Conservation (phyloP, 768 basidiomycete species). For the Epithele typhae region DNA sequence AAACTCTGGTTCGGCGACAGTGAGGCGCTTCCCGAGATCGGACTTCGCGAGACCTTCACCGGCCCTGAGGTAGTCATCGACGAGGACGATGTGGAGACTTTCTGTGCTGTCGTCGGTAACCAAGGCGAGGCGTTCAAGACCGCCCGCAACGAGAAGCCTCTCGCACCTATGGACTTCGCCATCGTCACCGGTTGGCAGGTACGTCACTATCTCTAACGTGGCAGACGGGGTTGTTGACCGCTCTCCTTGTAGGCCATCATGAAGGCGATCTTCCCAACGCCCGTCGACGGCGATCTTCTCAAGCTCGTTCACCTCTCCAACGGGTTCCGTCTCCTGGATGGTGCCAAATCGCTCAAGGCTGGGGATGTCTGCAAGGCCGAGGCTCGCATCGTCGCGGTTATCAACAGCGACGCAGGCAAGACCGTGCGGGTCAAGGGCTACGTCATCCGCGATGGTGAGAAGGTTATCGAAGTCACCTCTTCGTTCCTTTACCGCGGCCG, state of each 20-base stretch:
- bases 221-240: background rate
- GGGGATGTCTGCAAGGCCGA: conserved; percentile 91
- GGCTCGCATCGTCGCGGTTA: conserved; percentile 84
- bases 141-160: conserved; percentile 59
- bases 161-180: conserved; percentile 98
- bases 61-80: conserved; percentile 84
- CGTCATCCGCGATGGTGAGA: conserved; percentile 71
- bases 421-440: conserved; percentile 85
- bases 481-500: conserved; percentile 96
- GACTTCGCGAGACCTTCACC: conserved; percentile 76
- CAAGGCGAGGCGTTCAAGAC: conserved; percentile 88
- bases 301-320: conserved; percentile 97
- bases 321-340: conserved; percentile 87
- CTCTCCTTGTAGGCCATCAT: conserved; percentile 81
- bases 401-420: conserved; percentile 90
- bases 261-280: conserved; percentile 91
- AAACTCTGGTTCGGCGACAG: conserved; percentile 94
- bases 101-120: conserved; percentile 93
- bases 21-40: conserved; percentile 69
- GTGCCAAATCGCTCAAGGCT: conserved; percentile 68
- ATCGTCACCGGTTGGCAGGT: conserved; percentile 99
- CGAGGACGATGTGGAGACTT: conserved; percentile 73
- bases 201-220: conserved; percentile 21
- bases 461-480: conserved; percentile 90
- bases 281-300: conserved; percentile 91